Percentiles rank a stretch among this genome's conserved stretches.
Evolutionary conservation across 768 basidiomycete species (phyloP).

Genomic region (Boletus speciosus): DNA sequence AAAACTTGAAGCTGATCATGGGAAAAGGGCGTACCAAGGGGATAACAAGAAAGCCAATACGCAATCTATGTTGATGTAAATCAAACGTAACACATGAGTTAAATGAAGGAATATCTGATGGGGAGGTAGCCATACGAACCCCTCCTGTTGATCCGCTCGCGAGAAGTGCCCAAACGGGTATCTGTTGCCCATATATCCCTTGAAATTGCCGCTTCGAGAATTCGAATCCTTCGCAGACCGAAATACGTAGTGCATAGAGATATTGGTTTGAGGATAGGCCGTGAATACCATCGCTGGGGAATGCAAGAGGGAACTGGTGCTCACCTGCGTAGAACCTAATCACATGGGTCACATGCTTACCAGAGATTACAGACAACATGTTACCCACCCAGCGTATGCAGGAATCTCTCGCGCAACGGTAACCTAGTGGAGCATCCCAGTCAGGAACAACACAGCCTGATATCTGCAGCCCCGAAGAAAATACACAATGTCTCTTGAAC

Average conservation of each 20-base stretch:
- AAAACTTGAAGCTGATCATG: not conserved
- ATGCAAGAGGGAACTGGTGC: not conserved
- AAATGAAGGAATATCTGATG: not conserved
- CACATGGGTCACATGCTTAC: not conserved
- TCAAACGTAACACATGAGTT: not conserved
- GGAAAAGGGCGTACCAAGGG: slow-evolving; percentile 50
- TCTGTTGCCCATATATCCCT: slow-evolving; percentile 54
- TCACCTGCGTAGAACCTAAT: slow-evolving; percentile 66
- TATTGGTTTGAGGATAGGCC: not conserved
- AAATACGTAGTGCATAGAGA: not conserved
- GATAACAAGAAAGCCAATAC: slow-evolving; percentile 92
- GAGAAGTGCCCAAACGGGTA: slow-evolving; percentile 84
- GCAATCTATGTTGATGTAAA: slow-evolving; percentile 14
- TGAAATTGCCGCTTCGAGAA: slow-evolving; percentile 78
- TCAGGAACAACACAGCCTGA: not conserved
- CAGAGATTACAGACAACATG: not conserved
- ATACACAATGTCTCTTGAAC: not conserved
- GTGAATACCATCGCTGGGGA: not conserved
- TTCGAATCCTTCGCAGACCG: slow-evolving; percentile 63
- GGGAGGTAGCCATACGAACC: slow-evolving; percentile 39
- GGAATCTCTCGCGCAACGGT: slow-evolving; percentile 94
- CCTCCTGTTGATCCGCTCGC: slow-evolving; percentile 83
- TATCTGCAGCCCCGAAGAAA: not conserved
- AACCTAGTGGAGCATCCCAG: slow-evolving; percentile 44
- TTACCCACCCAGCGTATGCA: slow-evolving; percentile 75